phyloP scores from a whole-genome alignment of 345 rosid genomes.

The Moricandia moricandioides region DNA sequence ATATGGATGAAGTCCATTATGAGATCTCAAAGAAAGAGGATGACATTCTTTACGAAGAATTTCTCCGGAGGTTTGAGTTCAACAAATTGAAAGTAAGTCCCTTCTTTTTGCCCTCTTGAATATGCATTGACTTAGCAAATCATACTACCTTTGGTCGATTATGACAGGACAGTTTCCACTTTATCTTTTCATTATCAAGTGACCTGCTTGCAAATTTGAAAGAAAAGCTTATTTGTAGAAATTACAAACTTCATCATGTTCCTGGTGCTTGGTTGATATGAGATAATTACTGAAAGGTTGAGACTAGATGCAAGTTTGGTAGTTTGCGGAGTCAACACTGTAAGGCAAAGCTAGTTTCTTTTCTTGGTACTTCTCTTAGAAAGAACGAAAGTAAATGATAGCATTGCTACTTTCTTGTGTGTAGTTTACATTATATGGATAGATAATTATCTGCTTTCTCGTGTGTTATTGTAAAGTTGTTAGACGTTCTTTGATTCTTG shows the following conservation, averaged over 20 bases:
- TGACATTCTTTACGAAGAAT: constrained; percentile 82
- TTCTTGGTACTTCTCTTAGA: background rate
- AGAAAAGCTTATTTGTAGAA: background rate
- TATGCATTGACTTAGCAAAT: constrained; percentile 16
- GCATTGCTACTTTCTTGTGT: background rate
- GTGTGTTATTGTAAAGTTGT: background rate
- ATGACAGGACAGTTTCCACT: background rate
- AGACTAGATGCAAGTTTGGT: background rate
- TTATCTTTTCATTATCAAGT: background rate
- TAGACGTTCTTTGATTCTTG: background rate
- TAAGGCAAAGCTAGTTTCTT: background rate
- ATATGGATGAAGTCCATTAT: constrained; percentile 88
- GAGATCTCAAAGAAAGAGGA: constrained; percentile 99
- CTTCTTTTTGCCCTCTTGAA: background rate
- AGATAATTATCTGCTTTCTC: background rate
- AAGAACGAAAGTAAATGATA: constrained; percentile 1
- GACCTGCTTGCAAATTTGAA: background rate
- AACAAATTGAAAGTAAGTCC: constrained; percentile 82
- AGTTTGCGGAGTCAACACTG: background rate
- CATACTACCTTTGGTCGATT: background rate
- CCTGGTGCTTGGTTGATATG: background rate
- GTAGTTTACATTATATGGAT: background rate
- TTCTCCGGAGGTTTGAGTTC: constrained; percentile 74
- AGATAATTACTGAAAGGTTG: background rate
- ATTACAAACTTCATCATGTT: background rate